A percentile compares a stretch with the other conserved stretches of the same genome.
Conservation (phyloP, 352 stramenopile species). For the Halophytophthora batemanensis region DNA sequence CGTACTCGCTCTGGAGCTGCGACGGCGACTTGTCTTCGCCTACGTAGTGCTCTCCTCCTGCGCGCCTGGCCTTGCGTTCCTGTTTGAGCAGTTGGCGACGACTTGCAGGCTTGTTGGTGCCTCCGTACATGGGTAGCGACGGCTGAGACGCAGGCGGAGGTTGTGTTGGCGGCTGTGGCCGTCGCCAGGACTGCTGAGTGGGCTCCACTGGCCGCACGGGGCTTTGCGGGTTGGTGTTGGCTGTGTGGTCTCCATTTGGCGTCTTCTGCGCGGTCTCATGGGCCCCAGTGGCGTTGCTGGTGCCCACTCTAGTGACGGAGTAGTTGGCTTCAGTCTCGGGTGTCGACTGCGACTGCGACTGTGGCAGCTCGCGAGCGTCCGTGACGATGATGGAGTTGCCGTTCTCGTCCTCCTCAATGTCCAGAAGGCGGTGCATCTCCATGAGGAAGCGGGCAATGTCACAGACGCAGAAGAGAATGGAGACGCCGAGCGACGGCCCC, state of each 20-base stretch:
- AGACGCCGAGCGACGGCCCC: constrained; percentile 61
- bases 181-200: neutral
- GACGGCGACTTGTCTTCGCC: constrained; percentile 27
- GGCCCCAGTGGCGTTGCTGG: neutral
- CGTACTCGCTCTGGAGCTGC: constrained; percentile 31
- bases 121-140: constrained; percentile 2
- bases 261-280: neutral
- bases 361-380: constrained; percentile 5
- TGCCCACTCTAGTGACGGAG: neutral
- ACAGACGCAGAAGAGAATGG: constrained; percentile 64
- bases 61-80: constrained; percentile 13
- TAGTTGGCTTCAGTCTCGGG: too few relatives aligned
- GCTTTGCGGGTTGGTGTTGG: too few relatives aligned
- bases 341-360: constrained; percentile 3
- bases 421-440: constrained; percentile 65
- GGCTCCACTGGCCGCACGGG: neutral
- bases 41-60: constrained; percentile 6
- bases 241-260: too few relatives aligned
- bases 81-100: constrained; percentile 11
- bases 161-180: constrained; percentile 3
- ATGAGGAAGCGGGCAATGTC: constrained; percentile 73
- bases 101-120: constrained; percentile 17
- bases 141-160: constrained; percentile 11
- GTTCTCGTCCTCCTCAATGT: constrained; percentile 60
- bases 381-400: constrained; percentile 31